phyloP scores from a whole-genome alignment of 257 asterid genomes.

The Agastache rugosa region DNA sequence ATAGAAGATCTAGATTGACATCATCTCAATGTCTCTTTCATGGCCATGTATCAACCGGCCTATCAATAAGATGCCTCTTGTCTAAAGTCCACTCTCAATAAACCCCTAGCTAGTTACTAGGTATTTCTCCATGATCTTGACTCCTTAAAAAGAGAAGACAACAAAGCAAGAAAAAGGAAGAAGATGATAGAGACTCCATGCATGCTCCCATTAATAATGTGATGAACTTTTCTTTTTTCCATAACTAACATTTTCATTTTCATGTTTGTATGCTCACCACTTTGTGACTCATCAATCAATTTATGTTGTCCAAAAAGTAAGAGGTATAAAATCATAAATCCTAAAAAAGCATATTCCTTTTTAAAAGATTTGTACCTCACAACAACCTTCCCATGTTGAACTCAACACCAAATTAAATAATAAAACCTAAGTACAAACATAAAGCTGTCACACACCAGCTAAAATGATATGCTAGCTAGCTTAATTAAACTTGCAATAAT shows the following conservation, averaged over 20 bases:
- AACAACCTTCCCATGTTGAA: slow-evolving; percentile 26
- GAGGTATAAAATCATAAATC: slow-evolving; percentile 4
- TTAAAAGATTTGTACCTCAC: neutral
- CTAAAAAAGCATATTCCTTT: slow-evolving; percentile 23
- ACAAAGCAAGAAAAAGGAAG: neutral
- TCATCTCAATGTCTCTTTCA: neutral
- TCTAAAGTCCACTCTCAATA: slow-evolving; percentile 12
- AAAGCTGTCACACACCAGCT: slow-evolving; percentile 14
- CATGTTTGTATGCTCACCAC: slow-evolving; percentile 20
- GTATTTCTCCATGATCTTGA: slow-evolving; percentile 19
- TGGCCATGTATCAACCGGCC: neutral
- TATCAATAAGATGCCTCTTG: neutral
- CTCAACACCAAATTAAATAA: slow-evolving; percentile 13
- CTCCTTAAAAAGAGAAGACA: neutral
- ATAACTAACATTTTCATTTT: slow-evolving; percentile 28
- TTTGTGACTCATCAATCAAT: slow-evolving; percentile 30
- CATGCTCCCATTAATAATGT: slow-evolving; percentile 42
- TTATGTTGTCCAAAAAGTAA: slow-evolving; percentile 27
- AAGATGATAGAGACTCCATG: slow-evolving; percentile 17
- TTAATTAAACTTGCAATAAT: neutral
- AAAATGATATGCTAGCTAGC: neutral
- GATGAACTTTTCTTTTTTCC: slow-evolving; percentile 25
- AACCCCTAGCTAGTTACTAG: slow-evolving; percentile 15
- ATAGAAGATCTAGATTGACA: neutral
- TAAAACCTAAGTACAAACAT: neutral